Evolutionary conservation across 371 early-diverging fungal species (phyloP).

Genomic region (Mortierella sp.): DNA sequence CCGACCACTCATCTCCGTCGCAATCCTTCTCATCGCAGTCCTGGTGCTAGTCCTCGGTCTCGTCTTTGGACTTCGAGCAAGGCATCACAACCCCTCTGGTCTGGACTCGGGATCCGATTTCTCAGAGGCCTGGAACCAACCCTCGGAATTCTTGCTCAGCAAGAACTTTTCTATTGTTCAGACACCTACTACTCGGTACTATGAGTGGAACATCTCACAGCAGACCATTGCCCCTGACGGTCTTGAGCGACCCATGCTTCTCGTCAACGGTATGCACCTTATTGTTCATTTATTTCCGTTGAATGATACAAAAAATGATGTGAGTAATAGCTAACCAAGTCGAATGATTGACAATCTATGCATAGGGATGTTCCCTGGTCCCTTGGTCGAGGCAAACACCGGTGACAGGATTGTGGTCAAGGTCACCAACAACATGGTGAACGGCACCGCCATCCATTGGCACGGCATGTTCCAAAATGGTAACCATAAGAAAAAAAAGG

Average conservation of each 20-base stretch:
- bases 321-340: not conserved
- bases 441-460: constrained; percentile 56
- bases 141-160: constrained; percentile 39
- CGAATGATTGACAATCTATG: not conserved
- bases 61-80: constrained; percentile 19
- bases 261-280: constrained; percentile 56
- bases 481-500: not conserved
- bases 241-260: constrained; percentile 55
- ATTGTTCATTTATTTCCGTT: not conserved
- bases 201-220: constrained; percentile 50
- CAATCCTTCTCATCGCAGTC: not conserved
- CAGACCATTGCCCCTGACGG: constrained; percentile 58
- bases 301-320: not conserved
- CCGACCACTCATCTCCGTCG: not conserved
- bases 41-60: constrained; percentile 28
- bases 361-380: constrained; percentile 59
- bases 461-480: constrained; percentile 60
- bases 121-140: constrained; percentile 28
- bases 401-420: constrained; percentile 61
- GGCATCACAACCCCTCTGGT: not conserved
- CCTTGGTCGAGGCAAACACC: constrained; percentile 58
- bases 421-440: constrained; percentile 57
- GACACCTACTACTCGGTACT: constrained; percentile 42
- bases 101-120: not conserved
- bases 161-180: constrained; percentile 46